These are phyloP conservation scores for Lavandula angustifolia DNA, from an alignment of 257 asterid species.

Conservation along the genomic window DNA sequence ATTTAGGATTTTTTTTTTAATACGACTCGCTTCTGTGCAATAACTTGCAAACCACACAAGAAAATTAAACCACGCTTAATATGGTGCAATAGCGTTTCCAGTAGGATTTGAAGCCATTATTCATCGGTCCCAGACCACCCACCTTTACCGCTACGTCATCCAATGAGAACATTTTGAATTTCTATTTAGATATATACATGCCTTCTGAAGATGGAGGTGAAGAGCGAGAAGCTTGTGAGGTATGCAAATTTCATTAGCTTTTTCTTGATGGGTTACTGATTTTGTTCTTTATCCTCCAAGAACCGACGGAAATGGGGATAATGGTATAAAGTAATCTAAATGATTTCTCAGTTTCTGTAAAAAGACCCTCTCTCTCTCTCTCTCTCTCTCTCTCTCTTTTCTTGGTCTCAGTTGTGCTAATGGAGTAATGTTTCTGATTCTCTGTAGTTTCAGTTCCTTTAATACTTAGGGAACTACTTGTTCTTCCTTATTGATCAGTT, in stretches of 20 bases:
- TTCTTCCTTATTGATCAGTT: neutral
- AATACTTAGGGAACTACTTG: conserved; percentile 1
- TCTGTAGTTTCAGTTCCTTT: neutral
- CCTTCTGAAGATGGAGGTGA: conserved; percentile 53
- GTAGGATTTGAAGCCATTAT: too few species aligned
- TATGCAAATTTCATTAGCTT: conserved; percentile 32
- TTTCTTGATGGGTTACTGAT: conserved; percentile 15
- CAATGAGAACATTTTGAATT: conserved; percentile 27
- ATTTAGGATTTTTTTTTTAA: too few species aligned
- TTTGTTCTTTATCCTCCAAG: conserved; percentile 2
- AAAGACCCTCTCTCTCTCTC: conserved; percentile 2
- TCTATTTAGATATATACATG: conserved; percentile 25
- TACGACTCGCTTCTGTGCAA: too few species aligned
- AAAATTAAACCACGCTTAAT: too few species aligned
- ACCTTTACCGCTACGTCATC: too few species aligned
- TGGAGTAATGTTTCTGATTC: conserved; percentile 19
- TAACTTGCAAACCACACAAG: too few species aligned
- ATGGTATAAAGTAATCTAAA: neutral
- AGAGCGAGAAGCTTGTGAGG: conserved; percentile 83
- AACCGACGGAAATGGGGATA: conserved; percentile 12
- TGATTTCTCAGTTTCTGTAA: conserved; percentile 14
- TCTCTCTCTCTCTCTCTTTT: conserved; percentile 19
- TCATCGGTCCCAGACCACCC: too few species aligned
- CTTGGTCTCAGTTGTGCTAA: conserved; percentile 29
- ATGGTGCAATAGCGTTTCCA: too few species aligned